Base-by-base conservation (phyloP, 345 rosid genomes). In the Boechera retrofracta region DNA sequence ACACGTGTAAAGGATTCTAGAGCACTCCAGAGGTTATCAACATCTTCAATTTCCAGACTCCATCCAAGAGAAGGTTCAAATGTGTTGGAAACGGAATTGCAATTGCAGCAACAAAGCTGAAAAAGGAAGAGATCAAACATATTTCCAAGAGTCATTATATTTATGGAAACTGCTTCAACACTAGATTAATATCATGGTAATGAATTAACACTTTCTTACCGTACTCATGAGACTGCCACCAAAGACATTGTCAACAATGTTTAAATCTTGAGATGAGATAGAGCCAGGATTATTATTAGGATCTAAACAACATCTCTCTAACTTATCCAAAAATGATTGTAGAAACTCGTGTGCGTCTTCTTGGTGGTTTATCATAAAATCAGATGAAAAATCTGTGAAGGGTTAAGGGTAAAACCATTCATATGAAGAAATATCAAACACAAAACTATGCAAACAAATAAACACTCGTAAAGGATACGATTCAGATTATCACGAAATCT, bases 321-420 rank as follows among this genome's bases (percentile, higher is more conserved):
- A 85, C 76, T 82, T 87, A 67, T 90, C 93, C 64, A 92, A 71
- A 75, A 92, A 75, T 47, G 91, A 88, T 12, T 90, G 96, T 28
- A 90, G 88, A 73, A 87, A 90, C 80, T 90, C 98, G 56, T 92
- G 98, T 12, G 97, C 97, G 71, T 92, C 98, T 84, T 92, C 98
- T 84, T 90, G 98, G 67, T 88, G 87, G 63, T 86, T 75, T 53
- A 83, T 83, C 53, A 41, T 75, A 64, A 92, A 92, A 67, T 64
- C 79, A 32, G 91, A 69, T 44, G 94, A 87, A 73, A 92, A 84
- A 36, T 84, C 96, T 90, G 45, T 73, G 72, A 39, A 7, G 52
- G 78, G 2, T 85, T 75, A 89, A 90, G 86, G 72, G 82, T 64
- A 15, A 73, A 45, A 32, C 54, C 70, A 75, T 38, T 56, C 41